Percentiles rank a stretch among this genome's conserved stretches.
Evolutionary conservation across 169 alveolate genomes (phyloP).

Genomic region (Cryptosporidium xiaoi): DNA sequence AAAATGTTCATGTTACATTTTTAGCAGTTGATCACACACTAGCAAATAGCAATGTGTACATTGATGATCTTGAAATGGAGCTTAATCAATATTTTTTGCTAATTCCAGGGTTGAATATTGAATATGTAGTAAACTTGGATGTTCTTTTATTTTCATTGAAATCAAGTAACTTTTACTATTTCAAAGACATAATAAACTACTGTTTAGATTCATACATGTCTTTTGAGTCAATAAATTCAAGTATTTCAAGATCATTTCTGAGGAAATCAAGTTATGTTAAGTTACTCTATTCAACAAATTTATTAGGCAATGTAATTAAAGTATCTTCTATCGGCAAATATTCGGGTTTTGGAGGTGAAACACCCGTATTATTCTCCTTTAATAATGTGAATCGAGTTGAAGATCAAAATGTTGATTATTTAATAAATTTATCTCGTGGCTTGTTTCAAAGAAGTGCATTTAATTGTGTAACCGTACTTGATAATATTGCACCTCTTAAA

Average conservation of each 20-base stretch:
- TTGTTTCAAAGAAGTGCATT: neutral
- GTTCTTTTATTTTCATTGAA: neutral
- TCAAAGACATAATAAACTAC: neutral
- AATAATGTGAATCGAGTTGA: neutral
- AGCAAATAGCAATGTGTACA: neutral
- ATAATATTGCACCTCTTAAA: slow-evolving; percentile 27
- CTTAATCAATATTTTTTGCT: slow-evolving; percentile 33
- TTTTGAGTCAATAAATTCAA: neutral
- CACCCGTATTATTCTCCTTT: slow-evolving; percentile 25
- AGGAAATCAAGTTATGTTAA: neutral
- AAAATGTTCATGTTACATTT: neutral
- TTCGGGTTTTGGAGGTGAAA: slow-evolving; percentile 72
- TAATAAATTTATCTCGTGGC: neutral
- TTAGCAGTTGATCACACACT: slow-evolving; percentile 33
- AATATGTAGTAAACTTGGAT: slow-evolving; percentile 32
- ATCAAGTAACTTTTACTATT: neutral
- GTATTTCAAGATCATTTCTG: slow-evolving; percentile 1
- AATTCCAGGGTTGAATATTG: slow-evolving; percentile 11
- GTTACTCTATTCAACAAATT: slow-evolving; percentile 3
- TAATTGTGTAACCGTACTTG: slow-evolving; percentile 18
- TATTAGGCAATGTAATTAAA: slow-evolving; percentile 8
- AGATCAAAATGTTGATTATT: neutral
- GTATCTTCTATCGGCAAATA: slow-evolving; percentile 22
- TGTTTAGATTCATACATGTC: neutral
- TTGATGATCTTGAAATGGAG: neutral